Conservation (phyloP, 2,329 filamentous ascomycete genomes). For the Xylariaceae sp. region DNA sequence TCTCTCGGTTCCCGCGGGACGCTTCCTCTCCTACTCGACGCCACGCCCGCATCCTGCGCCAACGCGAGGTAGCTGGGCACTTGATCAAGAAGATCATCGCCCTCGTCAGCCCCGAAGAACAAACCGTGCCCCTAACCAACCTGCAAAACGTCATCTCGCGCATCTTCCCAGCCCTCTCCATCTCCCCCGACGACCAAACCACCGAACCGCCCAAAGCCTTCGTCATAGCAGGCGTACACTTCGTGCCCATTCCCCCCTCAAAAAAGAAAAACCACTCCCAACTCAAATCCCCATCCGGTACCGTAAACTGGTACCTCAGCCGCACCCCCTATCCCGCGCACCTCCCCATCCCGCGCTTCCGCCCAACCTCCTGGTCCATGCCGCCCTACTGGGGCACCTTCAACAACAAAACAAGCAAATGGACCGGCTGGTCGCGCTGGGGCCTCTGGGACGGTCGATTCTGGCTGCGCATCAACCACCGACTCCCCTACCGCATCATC, state of each 20-base stretch:
- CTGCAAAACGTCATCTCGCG: constrained; percentile 43
- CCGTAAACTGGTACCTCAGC: constrained; percentile 40
- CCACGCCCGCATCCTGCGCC: constrained; percentile 32
- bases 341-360: constrained; percentile 31
- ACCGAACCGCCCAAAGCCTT: constrained; percentile 40
- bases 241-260: constrained; percentile 35
- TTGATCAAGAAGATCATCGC: constrained; percentile 45
- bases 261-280: background rate
- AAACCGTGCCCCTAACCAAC: constrained; percentile 38
- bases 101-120: constrained; percentile 46
- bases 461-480: constrained; percentile 50
- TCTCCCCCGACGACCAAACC: constrained; percentile 11
- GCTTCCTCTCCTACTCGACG: constrained; percentile 21
- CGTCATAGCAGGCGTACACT: constrained; percentile 44
- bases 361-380: constrained; percentile 18
- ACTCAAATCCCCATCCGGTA: background rate
- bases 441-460: constrained; percentile 55
- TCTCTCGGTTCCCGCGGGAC: constrained; percentile 20
- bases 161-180: constrained; percentile 44
- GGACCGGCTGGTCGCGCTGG: constrained; percentile 33
- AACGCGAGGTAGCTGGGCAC: constrained; percentile 42
- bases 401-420: constrained; percentile 12
- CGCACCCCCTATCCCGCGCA: constrained; percentile 42
- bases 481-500: constrained; percentile 38
- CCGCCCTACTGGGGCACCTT: constrained; percentile 9